Base-by-base conservation (phyloP, 2,329 filamentous ascomycete species). In the Didymella pinodella region DNA sequence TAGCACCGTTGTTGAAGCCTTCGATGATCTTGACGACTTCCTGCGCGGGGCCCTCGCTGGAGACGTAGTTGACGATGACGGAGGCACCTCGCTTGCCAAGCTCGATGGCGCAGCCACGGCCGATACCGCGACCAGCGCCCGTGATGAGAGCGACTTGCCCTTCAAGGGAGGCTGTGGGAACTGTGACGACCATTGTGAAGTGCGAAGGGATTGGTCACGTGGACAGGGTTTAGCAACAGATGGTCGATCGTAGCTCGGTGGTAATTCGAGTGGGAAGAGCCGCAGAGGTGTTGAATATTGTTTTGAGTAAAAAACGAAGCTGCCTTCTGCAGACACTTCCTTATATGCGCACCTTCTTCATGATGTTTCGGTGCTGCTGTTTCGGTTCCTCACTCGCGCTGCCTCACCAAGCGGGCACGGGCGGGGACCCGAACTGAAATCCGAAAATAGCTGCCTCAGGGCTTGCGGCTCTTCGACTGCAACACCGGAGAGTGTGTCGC, bases 61-160 rank as follows among this genome's bases (percentile, higher is more conserved):
- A 82, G 64, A 86, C 86, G 67, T 87, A 84, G 78, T 90, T 91
- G 73, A 91, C 83, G 26, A 90, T 81, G 51, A 91, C 81, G 54
- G 81, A 85, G 68, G 85, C 85, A 40, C 88, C 88, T 63, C 87
- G 86, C 72, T 84, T 82, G 73, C 84, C 88, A 40, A 90, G 86
- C 77, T 90, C 87, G 53, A 89, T 81, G 63, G 88, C 88, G 52
- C 88, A 88, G 52, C 87, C 87, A 51, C 81, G 79, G 38, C 88
- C 88, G 68, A 90, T 90, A 56, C 88, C 88, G 34, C 87, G 86
- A 51, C 87, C 86, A 48, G 85, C 75, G 40, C 77, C 88, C 16
- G 88, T 90, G 75, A 90, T 81, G 63, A 90, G 81, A 57, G 87
- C 78, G 78, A 84, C 81, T 68, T 83, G 81, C 72, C 78, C 79